phyloP scores from a whole-genome alignment of 2,329 filamentous ascomycete genomes.

The Anthostomella pinea region DNA sequence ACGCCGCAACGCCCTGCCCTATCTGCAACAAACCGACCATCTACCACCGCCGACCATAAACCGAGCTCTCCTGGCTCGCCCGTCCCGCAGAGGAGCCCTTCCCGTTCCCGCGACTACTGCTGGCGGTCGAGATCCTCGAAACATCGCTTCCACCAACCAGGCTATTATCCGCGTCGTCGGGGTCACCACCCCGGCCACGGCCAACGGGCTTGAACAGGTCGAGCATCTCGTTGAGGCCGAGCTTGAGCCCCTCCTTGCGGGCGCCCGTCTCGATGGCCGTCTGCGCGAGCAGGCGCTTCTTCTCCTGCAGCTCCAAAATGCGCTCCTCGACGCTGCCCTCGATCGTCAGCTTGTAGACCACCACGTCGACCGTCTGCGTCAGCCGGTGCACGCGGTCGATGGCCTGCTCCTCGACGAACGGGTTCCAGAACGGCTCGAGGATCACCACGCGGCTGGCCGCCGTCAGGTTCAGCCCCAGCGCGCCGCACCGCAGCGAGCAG shows the following conservation, averaged over 20 bases:
- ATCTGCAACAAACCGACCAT: too few relatives aligned
- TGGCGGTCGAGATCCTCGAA: background rate
- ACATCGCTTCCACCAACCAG: background rate
- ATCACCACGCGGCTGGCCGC: conserved; percentile 92
- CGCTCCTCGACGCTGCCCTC: conserved; percentile 85
- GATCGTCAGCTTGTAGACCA: conserved; percentile 92
- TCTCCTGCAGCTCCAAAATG: conserved; percentile 90
- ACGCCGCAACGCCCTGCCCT: too few relatives aligned
- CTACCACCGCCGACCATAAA: conserved; percentile 21
- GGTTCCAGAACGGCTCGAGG: conserved; percentile 98
- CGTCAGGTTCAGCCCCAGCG: conserved; percentile 88
- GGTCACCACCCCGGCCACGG: conserved; percentile 44
- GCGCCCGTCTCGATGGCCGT: conserved; percentile 82
- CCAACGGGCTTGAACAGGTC: conserved; percentile 75
- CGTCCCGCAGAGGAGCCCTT: conserved; percentile 4
- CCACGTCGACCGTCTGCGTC: conserved; percentile 90
- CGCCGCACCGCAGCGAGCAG: conserved; percentile 92
- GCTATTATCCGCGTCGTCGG: background rate
- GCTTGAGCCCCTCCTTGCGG: conserved; percentile 71
- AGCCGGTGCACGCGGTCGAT: conserved; percentile 98
- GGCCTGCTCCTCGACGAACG: conserved; percentile 98
- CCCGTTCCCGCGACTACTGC: background rate
- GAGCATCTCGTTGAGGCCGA: conserved; percentile 91
- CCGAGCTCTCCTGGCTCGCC: conserved; percentile 9
- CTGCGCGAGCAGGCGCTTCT: conserved; percentile 88